Evolutionary conservation across 768 basidiomycete species (phyloP), one percentile per base, ranked within the genome.

Genomic region (Serendipita indica): DNA sequence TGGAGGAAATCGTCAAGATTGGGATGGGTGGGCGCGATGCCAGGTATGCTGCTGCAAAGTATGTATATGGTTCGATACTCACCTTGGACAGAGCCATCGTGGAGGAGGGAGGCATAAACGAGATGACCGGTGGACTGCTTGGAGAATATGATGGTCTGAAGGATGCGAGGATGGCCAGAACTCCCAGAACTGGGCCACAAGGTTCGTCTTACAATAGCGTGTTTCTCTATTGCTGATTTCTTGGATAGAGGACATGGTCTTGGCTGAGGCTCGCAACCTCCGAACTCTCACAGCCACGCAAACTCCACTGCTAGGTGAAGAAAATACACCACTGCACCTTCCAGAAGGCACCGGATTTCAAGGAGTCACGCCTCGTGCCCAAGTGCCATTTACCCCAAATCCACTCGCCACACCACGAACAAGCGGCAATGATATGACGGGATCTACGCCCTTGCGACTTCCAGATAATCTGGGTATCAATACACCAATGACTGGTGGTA

Each of bases 1-100:
- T 99, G 56, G 96, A 98, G 72, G 92, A 97, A 63, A 97, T 99
- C 62, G 94, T 96, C 63, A 99, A 98, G 74, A 97, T 98, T 66
- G 96, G 96, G 0, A 46, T 82, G 88, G 68, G 86, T 87, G 0
- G 85, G 90, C 2, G 92, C 94, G 72, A 84, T 64, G 88, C 94
- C 16, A 84, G 91, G 68, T 46, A 20, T 25, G 14, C 12, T 46
- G 22, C 12, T 46, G 45, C 12, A 16, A 25, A 14, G 10, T 25
- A 25, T 20, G 25, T 46, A 46, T 46, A 12, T n/a, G 13, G n/a
- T 39, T 39, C 35, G n/a, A 12, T 2, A 46, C 10, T 12, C 22
- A 1, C 45, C 1, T 14, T 12, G 10, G 12, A 46, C 45, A 46
- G 45, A 52, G 81, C 86, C 3, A 67, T 97, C 63, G 91, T 92